Percentiles rank a stretch among this genome's conserved stretches.
Conservation (phyloP, 345 rosid species). For the Eucalyptus marginata region DNA sequence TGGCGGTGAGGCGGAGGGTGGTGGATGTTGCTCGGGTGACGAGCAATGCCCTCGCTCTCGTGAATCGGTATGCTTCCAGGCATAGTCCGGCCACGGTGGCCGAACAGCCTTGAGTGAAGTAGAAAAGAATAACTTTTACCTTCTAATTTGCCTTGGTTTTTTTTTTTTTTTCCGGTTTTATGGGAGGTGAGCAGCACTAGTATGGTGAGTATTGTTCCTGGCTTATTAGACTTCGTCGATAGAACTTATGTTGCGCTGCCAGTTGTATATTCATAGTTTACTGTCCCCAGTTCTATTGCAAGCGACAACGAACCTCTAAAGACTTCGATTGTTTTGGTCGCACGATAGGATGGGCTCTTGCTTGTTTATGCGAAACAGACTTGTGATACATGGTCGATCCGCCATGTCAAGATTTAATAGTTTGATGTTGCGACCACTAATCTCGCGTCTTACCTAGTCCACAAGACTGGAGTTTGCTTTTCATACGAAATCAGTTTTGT, state of each 20-base stretch:
- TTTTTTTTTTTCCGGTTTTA: background rate
- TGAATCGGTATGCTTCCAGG: slow-evolving; percentile 55
- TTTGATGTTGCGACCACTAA: background rate
- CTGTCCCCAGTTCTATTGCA: background rate
- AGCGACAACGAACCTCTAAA: background rate
- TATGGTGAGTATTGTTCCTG: background rate
- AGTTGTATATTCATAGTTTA: background rate
- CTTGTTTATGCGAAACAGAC: background rate
- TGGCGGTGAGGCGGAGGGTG: slow-evolving; percentile 35
- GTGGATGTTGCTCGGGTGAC: slow-evolving; percentile 62
- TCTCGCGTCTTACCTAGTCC: background rate
- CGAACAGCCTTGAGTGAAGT: background rate
- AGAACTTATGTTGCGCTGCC: background rate
- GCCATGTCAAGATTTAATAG: background rate
- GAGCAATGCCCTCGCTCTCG: slow-evolving; percentile 79
- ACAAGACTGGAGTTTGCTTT: background rate
- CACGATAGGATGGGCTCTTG: background rate
- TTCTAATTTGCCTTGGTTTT: background rate
- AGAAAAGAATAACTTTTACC: background rate
- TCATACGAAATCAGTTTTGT: background rate
- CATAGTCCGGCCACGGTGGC: background rate
- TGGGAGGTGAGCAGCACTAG: background rate
- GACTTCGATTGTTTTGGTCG: background rate
- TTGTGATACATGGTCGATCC: background rate
- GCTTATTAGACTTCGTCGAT: background rate